Percentiles rank a stretch among this genome's conserved stretches.
phyloP scores from a whole-genome alignment of 345 rosid genomes.

The Rhodomyrtus tomentosa region DNA sequence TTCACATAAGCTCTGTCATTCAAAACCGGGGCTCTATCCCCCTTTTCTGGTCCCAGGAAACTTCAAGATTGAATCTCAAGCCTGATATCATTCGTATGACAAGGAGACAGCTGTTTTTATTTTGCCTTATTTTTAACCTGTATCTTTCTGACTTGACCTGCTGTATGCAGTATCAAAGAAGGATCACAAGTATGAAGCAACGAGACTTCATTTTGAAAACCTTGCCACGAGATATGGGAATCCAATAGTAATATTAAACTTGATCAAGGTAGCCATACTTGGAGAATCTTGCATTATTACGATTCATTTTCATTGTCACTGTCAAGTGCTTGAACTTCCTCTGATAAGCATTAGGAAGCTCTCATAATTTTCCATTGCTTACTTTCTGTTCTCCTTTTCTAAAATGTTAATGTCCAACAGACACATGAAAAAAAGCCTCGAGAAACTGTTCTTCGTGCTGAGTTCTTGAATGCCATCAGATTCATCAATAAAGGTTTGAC shows the following conservation, averaged over 20 bases:
- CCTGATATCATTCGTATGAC: constrained; percentile 86
- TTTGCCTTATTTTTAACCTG: not conserved
- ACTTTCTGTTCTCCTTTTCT: not conserved
- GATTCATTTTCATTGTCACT: not conserved
- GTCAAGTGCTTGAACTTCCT: not conserved
- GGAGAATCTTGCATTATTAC: not conserved
- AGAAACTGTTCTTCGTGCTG: constrained; percentile 73
- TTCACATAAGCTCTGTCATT: constrained; percentile 80
- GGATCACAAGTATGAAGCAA: constrained; percentile 71
- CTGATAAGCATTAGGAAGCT: not conserved
- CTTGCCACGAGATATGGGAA: constrained; percentile 85
- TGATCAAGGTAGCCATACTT: constrained; percentile 58
- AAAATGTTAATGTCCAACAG: constrained; percentile 24
- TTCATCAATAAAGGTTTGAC: constrained; percentile 47
- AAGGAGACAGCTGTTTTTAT: not conserved
- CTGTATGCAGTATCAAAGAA: constrained; percentile 57
- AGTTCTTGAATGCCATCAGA: constrained; percentile 71
- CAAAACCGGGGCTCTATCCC: constrained; percentile 97
- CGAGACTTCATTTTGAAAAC: constrained; percentile 87
- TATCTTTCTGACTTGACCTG: constrained; percentile 11
- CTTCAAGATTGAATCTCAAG: constrained; percentile 73
- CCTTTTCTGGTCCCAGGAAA: constrained; percentile 96
- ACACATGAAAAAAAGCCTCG: constrained; percentile 81
- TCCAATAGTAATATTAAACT: constrained; percentile 72
- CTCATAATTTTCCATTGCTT: not conserved